phyloP scores from a whole-genome alignment of 2,329 filamentous ascomycete species.

The Penicillium olsonii region DNA sequence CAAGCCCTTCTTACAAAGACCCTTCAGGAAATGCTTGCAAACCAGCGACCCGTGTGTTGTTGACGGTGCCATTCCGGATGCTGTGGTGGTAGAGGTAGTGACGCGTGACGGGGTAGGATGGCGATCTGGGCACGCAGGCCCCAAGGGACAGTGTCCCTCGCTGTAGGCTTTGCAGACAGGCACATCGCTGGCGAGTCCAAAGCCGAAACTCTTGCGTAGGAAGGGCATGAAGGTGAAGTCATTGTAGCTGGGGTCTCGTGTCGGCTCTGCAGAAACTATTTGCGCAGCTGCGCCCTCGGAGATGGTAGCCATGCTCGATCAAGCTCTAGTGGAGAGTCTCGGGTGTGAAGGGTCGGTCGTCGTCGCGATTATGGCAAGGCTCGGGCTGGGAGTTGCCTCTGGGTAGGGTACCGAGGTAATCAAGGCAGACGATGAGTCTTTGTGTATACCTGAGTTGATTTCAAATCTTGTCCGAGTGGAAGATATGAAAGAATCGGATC shows the following conservation, averaged over 20 bases:
- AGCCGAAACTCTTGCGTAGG: conserved; percentile 78
- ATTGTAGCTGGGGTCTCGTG: conserved; percentile 52
- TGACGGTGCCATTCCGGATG: conserved; percentile 42
- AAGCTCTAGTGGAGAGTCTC: neutral
- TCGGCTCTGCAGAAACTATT: conserved; percentile 38
- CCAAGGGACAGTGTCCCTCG: conserved; percentile 82
- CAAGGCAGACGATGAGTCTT: neutral
- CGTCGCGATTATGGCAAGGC: neutral
- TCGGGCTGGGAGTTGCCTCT: neutral
- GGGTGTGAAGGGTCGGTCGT: neutral
- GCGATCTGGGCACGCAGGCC: conserved; percentile 80
- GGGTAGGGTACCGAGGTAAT: neutral
- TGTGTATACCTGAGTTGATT: neutral
- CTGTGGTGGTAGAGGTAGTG: conserved; percentile 46
- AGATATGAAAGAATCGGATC: neutral
- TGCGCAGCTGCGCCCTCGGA: conserved; percentile 34
- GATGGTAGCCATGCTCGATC: conserved; percentile 35
- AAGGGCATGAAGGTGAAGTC: conserved; percentile 85
- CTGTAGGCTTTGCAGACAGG: conserved; percentile 85
- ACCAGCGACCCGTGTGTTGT: conserved; percentile 64
- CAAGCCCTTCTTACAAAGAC: conserved; percentile 96
- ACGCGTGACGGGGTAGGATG: conserved; percentile 60
- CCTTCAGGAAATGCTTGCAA: conserved; percentile 98
- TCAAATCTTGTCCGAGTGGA: neutral
- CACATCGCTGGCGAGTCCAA: conserved; percentile 75